phyloP scores from a whole-genome alignment of 257 asterid genomes.

The Fraxinus excelsior region DNA sequence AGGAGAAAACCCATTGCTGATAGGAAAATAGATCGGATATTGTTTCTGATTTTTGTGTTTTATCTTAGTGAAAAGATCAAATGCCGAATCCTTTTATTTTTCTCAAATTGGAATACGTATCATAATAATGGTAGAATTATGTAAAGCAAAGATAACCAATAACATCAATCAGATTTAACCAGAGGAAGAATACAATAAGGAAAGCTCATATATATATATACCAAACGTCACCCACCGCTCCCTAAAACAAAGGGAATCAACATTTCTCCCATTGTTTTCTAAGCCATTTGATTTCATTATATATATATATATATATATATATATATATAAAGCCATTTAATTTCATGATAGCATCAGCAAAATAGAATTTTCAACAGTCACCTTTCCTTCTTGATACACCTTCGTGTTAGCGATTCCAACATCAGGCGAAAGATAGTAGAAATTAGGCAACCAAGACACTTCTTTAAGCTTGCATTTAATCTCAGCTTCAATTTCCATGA shows the following conservation, averaged over 20 bases:
- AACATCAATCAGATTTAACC: neutral
- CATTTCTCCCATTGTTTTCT: too few species aligned
- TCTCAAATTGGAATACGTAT: too few species aligned
- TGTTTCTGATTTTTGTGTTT: too few species aligned
- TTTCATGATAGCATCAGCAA: neutral
- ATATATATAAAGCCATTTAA: neutral
- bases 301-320: too few species aligned
- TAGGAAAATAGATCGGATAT: neutral
- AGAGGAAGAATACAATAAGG: neutral
- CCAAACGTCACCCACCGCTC: neutral
- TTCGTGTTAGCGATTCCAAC: conserved; percentile 73
- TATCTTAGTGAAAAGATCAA: too few species aligned
- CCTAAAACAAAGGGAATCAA: neutral
- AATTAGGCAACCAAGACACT: conserved; percentile 74
- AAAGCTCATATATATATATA: too few species aligned
- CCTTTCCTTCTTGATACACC: conserved; percentile 86
- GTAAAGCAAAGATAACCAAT: neutral
- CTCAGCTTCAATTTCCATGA: conserved; percentile 73
- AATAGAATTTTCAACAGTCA: conserved; percentile 19
- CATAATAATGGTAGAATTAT: too few species aligned
- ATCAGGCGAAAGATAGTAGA: conserved; percentile 68
- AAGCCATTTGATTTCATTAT: neutral
- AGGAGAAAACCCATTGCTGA: neutral
- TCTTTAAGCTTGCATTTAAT: conserved; percentile 56
- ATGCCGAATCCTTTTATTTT: too few species aligned